Conservation (phyloP, 768 basidiomycete genomes). For the Gloeopeniophorella convolvens region DNA sequence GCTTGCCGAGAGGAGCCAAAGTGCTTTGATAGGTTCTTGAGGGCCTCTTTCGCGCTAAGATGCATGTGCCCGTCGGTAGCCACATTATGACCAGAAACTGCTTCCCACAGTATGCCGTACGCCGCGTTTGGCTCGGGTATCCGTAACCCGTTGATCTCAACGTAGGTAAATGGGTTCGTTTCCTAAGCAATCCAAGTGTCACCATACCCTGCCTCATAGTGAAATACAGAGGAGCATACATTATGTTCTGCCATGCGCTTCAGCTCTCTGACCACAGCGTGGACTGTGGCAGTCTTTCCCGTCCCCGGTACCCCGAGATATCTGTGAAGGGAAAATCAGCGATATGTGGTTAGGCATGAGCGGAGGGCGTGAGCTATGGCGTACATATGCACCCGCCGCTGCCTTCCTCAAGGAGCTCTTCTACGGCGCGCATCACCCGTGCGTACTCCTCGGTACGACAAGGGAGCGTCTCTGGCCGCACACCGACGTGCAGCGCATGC, state of each 20-base stretch:
- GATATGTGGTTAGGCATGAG: not conserved
- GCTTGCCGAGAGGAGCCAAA: constrained; percentile 59
- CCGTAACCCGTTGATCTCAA: constrained; percentile 94
- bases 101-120: constrained; percentile 89
- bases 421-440: constrained; percentile 66
- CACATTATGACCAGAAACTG: constrained; percentile 74
- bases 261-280: constrained; percentile 84
- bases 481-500: constrained; percentile 89
- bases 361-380: constrained; percentile 27
- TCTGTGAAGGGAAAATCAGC: constrained; percentile 40
- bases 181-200: constrained; percentile 46
- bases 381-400: constrained; percentile 93
- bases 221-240: constrained; percentile 36
- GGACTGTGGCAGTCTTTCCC: constrained; percentile 97
- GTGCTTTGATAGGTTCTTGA: constrained; percentile 69
- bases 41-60: constrained; percentile 72
- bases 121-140: constrained; percentile 92
- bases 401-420: constrained; percentile 84
- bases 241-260: constrained; percentile 81
- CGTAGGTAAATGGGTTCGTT: constrained; percentile 89
- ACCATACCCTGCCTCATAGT: not conserved
- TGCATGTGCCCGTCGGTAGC: constrained; percentile 55
- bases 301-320: constrained; percentile 99
- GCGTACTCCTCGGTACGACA: constrained; percentile 85
- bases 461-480: constrained; percentile 82